phyloP scores from a whole-genome alignment of 345 rosid genomes.

The Lepidium aucheri region DNA sequence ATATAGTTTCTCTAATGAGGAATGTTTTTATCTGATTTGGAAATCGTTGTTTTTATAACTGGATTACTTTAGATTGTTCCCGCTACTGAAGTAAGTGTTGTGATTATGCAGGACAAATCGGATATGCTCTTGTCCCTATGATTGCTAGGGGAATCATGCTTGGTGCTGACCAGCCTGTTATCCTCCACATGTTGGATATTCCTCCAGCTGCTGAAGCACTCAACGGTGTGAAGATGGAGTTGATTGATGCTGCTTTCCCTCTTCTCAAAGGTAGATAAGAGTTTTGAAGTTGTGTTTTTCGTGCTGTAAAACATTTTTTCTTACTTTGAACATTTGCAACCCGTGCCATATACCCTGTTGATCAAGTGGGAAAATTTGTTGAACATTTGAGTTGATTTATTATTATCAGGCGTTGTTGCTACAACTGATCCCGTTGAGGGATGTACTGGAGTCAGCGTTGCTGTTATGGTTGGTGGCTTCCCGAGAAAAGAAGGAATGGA shows the following conservation, averaged over 20 bases:
- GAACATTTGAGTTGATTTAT: neutral
- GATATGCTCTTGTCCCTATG: constrained; percentile 99
- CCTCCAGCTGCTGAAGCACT: constrained; percentile 96
- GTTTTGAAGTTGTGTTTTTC: neutral
- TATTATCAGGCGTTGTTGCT: constrained; percentile 79
- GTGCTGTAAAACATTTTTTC: neutral
- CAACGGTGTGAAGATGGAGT: constrained; percentile 97
- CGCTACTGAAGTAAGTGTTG: neutral
- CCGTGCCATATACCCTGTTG: neutral
- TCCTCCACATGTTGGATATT: constrained; percentile 98
- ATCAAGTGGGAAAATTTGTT: neutral
- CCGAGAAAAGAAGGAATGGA: constrained; percentile 99
- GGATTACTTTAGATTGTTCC: neutral
- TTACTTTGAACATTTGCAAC: neutral
- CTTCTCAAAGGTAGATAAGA: constrained; percentile 69
- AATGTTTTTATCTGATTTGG: neutral
- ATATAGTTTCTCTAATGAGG: neutral
- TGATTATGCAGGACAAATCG: constrained; percentile 80
- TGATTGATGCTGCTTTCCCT: constrained; percentile 95
- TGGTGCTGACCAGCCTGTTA: constrained; percentile 97
- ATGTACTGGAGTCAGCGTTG: constrained; percentile 83
- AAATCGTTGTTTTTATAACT: neutral
- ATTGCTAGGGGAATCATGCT: constrained; percentile 97
- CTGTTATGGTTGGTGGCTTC: constrained; percentile 99
- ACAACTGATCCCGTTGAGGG: constrained; percentile 95